phyloP scores from a whole-genome alignment of 306 rosid genomes.

The Corylus americana region DNA sequence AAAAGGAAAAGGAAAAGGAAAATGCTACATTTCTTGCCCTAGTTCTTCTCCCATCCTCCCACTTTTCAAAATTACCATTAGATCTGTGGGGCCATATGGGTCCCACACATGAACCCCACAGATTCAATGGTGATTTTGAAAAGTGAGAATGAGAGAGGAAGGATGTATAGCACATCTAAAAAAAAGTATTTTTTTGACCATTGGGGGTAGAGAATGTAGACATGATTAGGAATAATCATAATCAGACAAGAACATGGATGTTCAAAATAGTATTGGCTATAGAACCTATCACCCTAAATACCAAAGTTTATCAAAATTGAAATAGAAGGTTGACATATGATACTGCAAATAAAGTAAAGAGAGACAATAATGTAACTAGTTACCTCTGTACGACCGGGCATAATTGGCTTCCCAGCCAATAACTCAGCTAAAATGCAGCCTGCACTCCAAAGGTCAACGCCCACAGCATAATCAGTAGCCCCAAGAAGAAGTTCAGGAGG shows the following conservation, averaged over 20 bases:
- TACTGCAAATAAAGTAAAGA: slow-evolving; percentile 19
- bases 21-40: too few species aligned
- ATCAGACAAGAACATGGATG: background rate
- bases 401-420: slow-evolving; percentile 90
- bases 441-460: slow-evolving; percentile 94
- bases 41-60: too few species aligned
- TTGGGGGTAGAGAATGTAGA: background rate
- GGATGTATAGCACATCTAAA: too few species aligned
- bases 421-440: slow-evolving; percentile 96
- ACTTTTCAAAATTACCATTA: too few species aligned
- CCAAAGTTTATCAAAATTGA: background rate
- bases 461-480: slow-evolving; percentile 85
- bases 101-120: too few species aligned
- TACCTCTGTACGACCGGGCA: slow-evolving; percentile 99
- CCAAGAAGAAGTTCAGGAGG: slow-evolving; percentile 97
- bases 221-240: background rate
- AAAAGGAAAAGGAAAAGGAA: background rate
- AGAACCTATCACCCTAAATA: background rate
- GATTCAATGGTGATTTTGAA: too few species aligned
- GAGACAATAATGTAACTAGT: slow-evolving; percentile 25
- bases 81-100: too few species aligned
- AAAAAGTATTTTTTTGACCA: background rate
- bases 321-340: background rate
- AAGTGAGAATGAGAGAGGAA: too few species aligned
- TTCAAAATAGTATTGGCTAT: background rate